These are phyloP conservation scores for Thielaviopsis euricoi DNA, from an alignment of 2,329 filamentous ascomycete species.

Conservation along the genomic window DNA sequence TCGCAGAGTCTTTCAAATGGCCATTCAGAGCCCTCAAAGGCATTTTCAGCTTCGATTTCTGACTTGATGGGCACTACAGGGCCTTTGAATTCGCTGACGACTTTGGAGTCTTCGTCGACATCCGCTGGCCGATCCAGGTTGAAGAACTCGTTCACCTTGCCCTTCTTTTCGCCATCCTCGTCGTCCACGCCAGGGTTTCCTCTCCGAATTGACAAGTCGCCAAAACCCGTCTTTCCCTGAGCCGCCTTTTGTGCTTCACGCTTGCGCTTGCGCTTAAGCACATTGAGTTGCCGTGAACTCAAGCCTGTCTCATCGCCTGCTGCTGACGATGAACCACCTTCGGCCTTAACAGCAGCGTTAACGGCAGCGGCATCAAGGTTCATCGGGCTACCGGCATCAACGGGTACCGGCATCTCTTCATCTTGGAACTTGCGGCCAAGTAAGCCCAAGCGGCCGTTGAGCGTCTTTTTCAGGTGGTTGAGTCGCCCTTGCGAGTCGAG, in stretches of 20 bases:
- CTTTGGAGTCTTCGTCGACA: conserved; percentile 76
- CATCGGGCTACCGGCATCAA: conserved; percentile 27
- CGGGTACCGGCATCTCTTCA: conserved; percentile 44
- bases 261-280: conserved; percentile 86
- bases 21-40: conserved; percentile 72
- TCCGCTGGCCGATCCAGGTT: conserved; percentile 64
- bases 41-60: conserved; percentile 61
- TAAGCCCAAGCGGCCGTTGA: conserved; percentile 67
- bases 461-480: conserved; percentile 75
- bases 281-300: conserved; percentile 87
- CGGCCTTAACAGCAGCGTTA: conserved; percentile 17
- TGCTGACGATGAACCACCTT: conserved; percentile 21
- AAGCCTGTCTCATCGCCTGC: conserved; percentile 50
- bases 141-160: conserved; percentile 68
- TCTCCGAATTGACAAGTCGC: conserved; percentile 62
- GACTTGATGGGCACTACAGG: conserved; percentile 67
- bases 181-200: conserved; percentile 45
- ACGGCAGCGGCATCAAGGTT: conserved; percentile 24
- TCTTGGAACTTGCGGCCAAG: conserved; percentile 74
- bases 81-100: conserved; percentile 93
- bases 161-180: conserved; percentile 34
- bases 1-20: conserved; percentile 89
- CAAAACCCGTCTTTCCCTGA: conserved; percentile 72
- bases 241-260: conserved; percentile 72
- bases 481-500: conserved; percentile 70